Evolutionary conservation across 2,329 filamentous ascomycete species (phyloP).

Genomic region (Coniochaeta sp.): DNA sequence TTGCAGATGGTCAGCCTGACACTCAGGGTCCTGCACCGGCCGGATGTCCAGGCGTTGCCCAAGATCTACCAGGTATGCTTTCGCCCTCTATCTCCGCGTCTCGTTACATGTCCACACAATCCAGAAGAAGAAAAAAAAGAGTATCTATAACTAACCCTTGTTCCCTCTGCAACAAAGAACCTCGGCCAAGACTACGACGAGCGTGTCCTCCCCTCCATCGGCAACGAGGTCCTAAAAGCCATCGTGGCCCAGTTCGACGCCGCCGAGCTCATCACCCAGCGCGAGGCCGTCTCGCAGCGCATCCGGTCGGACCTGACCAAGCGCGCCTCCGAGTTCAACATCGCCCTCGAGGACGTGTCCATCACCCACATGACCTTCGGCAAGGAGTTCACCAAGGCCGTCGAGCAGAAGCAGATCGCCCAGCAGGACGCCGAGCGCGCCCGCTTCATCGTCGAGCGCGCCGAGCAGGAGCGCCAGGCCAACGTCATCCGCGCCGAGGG

Average conservation of each 20-base stretch:
- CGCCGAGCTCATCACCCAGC: slow-evolving; percentile 96
- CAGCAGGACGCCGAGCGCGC: slow-evolving; percentile 98
- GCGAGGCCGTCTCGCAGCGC: slow-evolving; percentile 90
- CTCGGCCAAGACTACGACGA: slow-evolving; percentile 98
- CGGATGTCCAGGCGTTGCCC: slow-evolving; percentile 84
- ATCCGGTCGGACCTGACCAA: slow-evolving; percentile 89
- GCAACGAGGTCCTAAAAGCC: slow-evolving; percentile 97
- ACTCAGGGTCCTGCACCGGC: slow-evolving; percentile 86
- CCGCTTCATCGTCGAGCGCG: slow-evolving; percentile 96
- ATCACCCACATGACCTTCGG: slow-evolving; percentile 99
- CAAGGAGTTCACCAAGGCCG: slow-evolving; percentile 95
- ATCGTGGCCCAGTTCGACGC: slow-evolving; percentile 99
- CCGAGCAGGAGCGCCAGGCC: slow-evolving; percentile 96
- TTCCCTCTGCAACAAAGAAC: slow-evolving; percentile 61
- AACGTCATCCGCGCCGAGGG: slow-evolving; percentile 98
- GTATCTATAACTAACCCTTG: too few relatives aligned
- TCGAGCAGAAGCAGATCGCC: slow-evolving; percentile 99
- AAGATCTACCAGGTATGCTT: slow-evolving; percentile 91
- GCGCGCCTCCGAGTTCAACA: slow-evolving; percentile 96
- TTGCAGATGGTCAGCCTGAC: slow-evolving; percentile 99
- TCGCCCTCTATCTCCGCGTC: background rate
- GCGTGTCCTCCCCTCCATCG: slow-evolving; percentile 94
- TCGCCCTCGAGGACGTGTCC: slow-evolving; percentile 94
- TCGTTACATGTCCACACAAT: background rate
- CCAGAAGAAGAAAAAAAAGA: too few relatives aligned